Base-by-base conservation (phyloP, 75 land plant genomes). In the Azolla pinnata region DNA sequence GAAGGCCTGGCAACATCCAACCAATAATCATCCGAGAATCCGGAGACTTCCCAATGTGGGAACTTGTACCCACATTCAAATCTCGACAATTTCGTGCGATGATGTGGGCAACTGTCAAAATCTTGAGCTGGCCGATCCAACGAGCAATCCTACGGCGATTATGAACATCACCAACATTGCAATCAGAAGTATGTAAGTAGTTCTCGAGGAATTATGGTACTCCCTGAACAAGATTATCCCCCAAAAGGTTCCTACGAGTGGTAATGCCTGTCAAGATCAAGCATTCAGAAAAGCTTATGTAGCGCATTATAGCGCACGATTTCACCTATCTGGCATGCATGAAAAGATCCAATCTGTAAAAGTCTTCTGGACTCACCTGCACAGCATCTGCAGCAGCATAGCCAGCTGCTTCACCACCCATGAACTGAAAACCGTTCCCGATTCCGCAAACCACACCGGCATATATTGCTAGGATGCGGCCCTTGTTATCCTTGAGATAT, bases 341-440 rank as follows among this genome's bases (percentile, higher is more conserved):
- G 12, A 25, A 2, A 25, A 52, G 25, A 3, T 17, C 4, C 17
- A 4, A 4, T 46, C 4, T 46, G 10, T 46, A 4, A 2, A 46
- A 46, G 2, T 17, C 4, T 2, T 46, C 2, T 46, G 49, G 2
- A 14, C 55, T 53, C 7, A 95, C 99, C 91, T 95, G 99, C 44
- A 95, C 99, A 59, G 99, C 80, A 74, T 95, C 99, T 33, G 99
- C 99, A 26, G 99, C 96, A 31, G 99, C 99, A 74, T 95, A 95
- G 25, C 99, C 99, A 8, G 96, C 99, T 65, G 97, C 88, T 69
- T 95, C 83, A 29, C 96, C 99, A 31, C 99, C 99, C 90, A 95
- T 95, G 67, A 95, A 95, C 54, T 89, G 99, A 34, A 95, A 81
- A 34, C 90, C 96, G 57, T 95, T 95, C 17, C 99, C 99, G 44